phyloP scores from a whole-genome alignment of 768 basidiomycete species.

The Tulasnella sp. region DNA sequence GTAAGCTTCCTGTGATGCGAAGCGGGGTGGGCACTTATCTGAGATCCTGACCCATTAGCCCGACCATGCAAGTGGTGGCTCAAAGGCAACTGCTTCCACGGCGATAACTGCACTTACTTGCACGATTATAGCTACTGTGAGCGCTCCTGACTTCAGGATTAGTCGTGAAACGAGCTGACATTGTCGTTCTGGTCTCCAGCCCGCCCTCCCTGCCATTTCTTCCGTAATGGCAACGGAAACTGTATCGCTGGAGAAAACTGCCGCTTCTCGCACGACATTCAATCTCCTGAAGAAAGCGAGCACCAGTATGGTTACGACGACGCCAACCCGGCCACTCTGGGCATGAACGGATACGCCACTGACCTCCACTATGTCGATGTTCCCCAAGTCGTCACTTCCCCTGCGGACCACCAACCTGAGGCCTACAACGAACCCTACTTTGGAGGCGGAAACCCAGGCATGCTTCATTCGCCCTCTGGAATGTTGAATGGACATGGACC shows the following conservation, averaged over 20 bases:
- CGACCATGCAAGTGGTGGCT: conserved; percentile 26
- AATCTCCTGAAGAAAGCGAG: neutral
- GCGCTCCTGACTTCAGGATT: neutral
- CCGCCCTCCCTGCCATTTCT: conserved; percentile 22
- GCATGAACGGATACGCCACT: neutral
- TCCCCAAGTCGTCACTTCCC: neutral
- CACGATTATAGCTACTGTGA: conserved; percentile 12
- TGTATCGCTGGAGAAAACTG: conserved; percentile 21
- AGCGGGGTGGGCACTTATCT: neutral
- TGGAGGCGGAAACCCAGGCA: neutral
- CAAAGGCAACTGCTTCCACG: conserved; percentile 25
- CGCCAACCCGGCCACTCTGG: neutral
- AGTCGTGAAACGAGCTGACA: neutral
- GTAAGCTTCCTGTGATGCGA: too few species aligned
- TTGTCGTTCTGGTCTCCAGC: neutral
- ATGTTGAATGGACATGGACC: conserved; percentile 18
- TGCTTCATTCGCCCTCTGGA: neutral
- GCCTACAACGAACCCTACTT: conserved; percentile 22
- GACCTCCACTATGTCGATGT: neutral
- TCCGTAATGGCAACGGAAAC: conserved; percentile 12
- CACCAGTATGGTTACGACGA: neutral
- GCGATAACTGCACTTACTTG: conserved; percentile 23
- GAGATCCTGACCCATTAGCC: neutral
- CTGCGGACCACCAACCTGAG: neutral
- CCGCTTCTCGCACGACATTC: conserved; percentile 23